Conservation (phyloP, 176 grass and related monocot species). For the Oryza longistaminata region DNA sequence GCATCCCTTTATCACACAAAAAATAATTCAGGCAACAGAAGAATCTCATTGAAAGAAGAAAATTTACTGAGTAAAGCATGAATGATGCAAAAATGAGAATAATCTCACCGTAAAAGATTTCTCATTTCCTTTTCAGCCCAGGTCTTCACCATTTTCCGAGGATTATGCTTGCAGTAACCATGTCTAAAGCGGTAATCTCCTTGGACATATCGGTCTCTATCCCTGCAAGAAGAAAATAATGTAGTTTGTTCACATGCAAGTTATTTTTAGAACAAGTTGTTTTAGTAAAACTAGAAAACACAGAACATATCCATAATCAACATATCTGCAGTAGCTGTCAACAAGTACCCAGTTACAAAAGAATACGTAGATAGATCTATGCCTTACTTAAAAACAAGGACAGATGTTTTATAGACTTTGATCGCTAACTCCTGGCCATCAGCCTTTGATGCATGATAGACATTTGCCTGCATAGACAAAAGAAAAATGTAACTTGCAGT, state of each 20-base stretch:
- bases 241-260: conserved; percentile 26
- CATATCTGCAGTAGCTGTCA: conserved; percentile 19
- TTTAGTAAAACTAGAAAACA: background rate
- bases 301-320: conserved; percentile 19
- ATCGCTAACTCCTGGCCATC: conserved; percentile 90
- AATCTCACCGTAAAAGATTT: conserved; percentile 75
- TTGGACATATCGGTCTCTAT: conserved; percentile 97
- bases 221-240: conserved; percentile 54
- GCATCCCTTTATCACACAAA: background rate
- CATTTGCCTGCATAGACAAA: conserved; percentile 74
- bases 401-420: conserved; percentile 98
- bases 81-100: background rate
- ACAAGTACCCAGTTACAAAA: conserved; percentile 10
- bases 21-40: conserved; percentile 17
- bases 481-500: background rate
- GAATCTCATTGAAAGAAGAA: background rate
- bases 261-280: background rate
- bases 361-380: conserved; percentile 12
- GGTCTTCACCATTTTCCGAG: conserved; percentile 98
- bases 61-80: background rate
- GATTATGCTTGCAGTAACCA: conserved; percentile 99
- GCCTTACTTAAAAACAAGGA: conserved; percentile 98
- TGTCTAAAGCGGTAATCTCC: conserved; percentile 98
- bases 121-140: conserved; percentile 99
- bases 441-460: conserved; percentile 91